phyloP scores from a whole-genome alignment of 768 basidiomycete genomes.

The Imleria badia region DNA sequence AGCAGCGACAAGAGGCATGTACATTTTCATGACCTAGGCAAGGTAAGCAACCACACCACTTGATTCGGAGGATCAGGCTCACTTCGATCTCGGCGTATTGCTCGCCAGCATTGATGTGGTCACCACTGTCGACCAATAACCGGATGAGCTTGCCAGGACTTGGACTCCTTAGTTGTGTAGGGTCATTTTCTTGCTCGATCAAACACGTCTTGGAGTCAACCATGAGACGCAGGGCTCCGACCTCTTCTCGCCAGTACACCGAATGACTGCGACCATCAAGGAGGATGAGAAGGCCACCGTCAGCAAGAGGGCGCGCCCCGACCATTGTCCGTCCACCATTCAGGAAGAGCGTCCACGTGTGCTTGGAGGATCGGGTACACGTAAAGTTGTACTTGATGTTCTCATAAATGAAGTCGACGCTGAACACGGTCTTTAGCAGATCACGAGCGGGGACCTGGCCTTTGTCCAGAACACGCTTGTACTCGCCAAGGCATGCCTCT shows the following conservation, averaged over 20 bases:
- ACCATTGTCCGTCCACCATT: slow-evolving; percentile 94
- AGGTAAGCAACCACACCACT: background rate
- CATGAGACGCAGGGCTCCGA: slow-evolving; percentile 88
- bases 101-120: slow-evolving; percentile 95
- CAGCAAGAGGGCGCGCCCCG: slow-evolving; percentile 88
- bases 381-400: slow-evolving; percentile 95
- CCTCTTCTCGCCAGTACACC: slow-evolving; percentile 97
- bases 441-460: slow-evolving; percentile 97
- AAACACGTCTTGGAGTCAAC: slow-evolving; percentile 97
- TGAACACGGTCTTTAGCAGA: slow-evolving; percentile 93
- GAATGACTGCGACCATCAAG: slow-evolving; percentile 96
- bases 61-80: slow-evolving; percentile 19
- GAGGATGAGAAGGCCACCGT: slow-evolving; percentile 89
- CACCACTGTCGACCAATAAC: slow-evolving; percentile 94
- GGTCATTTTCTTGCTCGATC: slow-evolving; percentile 99
- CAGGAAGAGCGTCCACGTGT: slow-evolving; percentile 91
- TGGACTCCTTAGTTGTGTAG: slow-evolving; percentile 93
- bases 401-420: slow-evolving; percentile 97
- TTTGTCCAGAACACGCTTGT: slow-evolving; percentile 94
- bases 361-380: slow-evolving; percentile 84
- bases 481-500: slow-evolving; percentile 87
- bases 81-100: slow-evolving; percentile 99
- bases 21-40: slow-evolving; percentile 95
- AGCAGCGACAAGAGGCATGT: slow-evolving; percentile 93
- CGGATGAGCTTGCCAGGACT: slow-evolving; percentile 96